A percentile compares a stretch with the other conserved stretches of the same genome.
These are phyloP conservation scores for Spergularia marina DNA, from an alignment of 148 eudicot genomes.

Conservation along the genomic window DNA sequence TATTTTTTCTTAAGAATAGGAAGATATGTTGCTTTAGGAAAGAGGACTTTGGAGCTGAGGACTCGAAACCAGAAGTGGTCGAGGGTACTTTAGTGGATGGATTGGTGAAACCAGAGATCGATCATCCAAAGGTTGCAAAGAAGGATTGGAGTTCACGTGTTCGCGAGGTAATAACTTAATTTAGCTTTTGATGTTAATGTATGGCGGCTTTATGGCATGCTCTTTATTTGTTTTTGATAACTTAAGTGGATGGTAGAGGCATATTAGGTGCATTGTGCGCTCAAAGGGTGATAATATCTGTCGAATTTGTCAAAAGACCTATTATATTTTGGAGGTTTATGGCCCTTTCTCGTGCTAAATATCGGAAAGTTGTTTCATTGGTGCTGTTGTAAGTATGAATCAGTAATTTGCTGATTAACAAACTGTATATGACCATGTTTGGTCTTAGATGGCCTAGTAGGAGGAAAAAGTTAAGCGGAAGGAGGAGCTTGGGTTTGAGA, in stretches of 20 bases:
- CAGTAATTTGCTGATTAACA: neutral
- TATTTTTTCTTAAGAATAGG: conserved; percentile 45
- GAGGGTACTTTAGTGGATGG: conserved; percentile 51
- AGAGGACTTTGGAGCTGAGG: conserved; percentile 49
- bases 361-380: neutral
- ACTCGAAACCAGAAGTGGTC: conserved; percentile 42
- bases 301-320: neutral
- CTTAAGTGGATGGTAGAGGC: neutral
- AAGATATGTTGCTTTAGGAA: conserved; percentile 63
- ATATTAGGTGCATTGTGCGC: neutral
- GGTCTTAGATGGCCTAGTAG: too few species aligned
- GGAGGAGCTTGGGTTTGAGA: too few species aligned
- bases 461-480: too few species aligned
- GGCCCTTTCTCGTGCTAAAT: neutral
- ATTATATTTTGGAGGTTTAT: neutral
- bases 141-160: conserved; percentile 44
- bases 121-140: conserved; percentile 29
- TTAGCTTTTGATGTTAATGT: conserved; percentile 4
- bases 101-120: conserved; percentile 41
- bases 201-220: neutral
- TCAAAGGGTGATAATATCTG: neutral
- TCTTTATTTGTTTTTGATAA: neutral
- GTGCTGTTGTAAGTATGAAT: neutral
- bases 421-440: neutral
- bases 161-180: conserved; percentile 41